Evolutionary conservation across 2,329 filamentous ascomycete species (phyloP).

Genomic region (Fusarium miscanthi): DNA sequence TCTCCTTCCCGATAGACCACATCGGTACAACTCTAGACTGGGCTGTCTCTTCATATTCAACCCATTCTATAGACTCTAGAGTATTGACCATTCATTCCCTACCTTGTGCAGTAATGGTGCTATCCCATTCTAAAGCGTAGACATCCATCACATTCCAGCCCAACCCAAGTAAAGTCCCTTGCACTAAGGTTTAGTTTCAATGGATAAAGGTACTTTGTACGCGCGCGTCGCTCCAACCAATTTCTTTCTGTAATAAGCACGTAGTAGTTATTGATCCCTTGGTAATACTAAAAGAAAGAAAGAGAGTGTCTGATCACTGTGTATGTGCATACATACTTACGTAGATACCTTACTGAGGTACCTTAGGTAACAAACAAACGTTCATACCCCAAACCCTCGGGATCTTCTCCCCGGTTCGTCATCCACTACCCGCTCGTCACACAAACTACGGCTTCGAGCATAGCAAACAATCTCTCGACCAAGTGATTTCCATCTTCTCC

Average conservation of each 20-base stretch:
- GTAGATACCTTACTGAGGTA: neutral
- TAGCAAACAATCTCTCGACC: conserved; percentile 30
- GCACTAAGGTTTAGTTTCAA: neutral
- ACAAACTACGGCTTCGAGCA: conserved; percentile 34
- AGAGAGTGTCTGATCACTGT: neutral
- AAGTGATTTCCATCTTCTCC: conserved; percentile 17
- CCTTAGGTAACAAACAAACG: conserved; percentile 3
- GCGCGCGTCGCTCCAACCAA: conserved; percentile 15
- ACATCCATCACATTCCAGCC: conserved; percentile 11
- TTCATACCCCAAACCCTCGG: neutral
- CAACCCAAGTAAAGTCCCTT: neutral
- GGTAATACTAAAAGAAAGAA: neutral
- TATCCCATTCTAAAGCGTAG: neutral
- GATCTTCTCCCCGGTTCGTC: conserved; percentile 21
- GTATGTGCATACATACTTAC: neutral
- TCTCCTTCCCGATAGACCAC: neutral
- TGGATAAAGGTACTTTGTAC: neutral
- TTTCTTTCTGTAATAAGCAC: neutral
- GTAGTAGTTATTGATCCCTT: neutral
- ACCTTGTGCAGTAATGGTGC: neutral
- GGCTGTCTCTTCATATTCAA: neutral
- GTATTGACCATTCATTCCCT: neutral
- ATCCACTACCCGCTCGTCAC: conserved; percentile 15
- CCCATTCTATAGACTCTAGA: neutral
- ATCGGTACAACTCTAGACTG: conserved; percentile 1